Evolutionary conservation across 257 asterid species (phyloP), one percentile per base, ranked within the genome.

Genomic region (Lavandula angustifolia): DNA sequence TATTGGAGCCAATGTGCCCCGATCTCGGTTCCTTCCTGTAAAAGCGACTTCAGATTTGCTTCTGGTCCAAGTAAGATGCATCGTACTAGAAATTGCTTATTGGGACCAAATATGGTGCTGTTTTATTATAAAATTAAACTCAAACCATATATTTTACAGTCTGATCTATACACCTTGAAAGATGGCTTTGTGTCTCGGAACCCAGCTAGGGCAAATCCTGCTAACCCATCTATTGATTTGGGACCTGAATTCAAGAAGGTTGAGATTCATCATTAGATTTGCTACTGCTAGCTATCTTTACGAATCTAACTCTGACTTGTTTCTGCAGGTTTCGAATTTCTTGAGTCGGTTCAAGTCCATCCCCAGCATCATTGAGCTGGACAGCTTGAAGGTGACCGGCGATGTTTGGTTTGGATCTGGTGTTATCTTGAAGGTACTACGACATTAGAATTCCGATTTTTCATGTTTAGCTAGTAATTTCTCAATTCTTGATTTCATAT

Each of bases 221-320:
- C 84, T 44, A 94, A 94, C 72, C 99, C 99, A 58, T 58, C 91
- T 22, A 84, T 90, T 73, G 98, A 94, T 27, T 69, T 94, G 86
- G 99, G 99, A 46, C 98, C 98, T 44, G 99, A 90, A 74, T 94
- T 90, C 71, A 94, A 94, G 87, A 94, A 94, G 99, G 99, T 90
- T 37, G 43, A 60, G 37, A 77, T 68, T 56, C 12, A 13, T 64
- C 52, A 17, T 48, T 49, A 1, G 27, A 16, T 57, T 41, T 14
- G 16, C 34, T 5, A 40, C n/a, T n/a, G 9, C 47, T 48, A 34
- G n/a, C n/a, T 18, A 69, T 3, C 22, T 64, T 54, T 38, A 52
- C 47, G 58, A 44, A 59, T 37, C 38, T 66, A 48, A 54, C 5
- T 13, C 5, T 63, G 54, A 46, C n/a, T 40, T 40, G 32, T 29